Conservation (phyloP, 208 protist species). For the Acanthamoeba lenticulata region DNA sequence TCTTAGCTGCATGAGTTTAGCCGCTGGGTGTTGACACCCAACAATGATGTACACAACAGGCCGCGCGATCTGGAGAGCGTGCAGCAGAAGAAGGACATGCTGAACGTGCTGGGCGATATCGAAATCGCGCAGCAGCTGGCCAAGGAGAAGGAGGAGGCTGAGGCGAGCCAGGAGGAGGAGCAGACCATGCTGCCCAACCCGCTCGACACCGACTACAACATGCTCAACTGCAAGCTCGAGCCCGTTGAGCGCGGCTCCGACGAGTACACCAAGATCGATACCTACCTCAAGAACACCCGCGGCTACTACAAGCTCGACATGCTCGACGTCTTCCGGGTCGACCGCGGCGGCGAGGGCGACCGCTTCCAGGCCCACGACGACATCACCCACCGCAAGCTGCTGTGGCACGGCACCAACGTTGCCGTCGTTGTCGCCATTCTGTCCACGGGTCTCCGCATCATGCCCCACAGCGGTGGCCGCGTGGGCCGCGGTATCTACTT, state of each 20-base stretch:
- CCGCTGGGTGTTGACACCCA: not conserved
- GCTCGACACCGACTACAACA: slow-evolving; percentile 52
- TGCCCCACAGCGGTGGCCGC: slow-evolving; percentile 82
- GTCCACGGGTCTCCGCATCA: slow-evolving; percentile 80
- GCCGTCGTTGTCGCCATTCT: slow-evolving; percentile 82
- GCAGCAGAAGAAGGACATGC: slow-evolving; percentile 77
- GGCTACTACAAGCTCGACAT: slow-evolving; percentile 60
- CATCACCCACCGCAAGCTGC: slow-evolving; percentile 74
- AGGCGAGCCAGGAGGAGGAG: not conserved
- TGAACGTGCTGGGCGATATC: slow-evolving; percentile 81
- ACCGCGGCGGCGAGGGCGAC: slow-evolving; percentile 27
- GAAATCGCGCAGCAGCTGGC: slow-evolving; percentile 68
- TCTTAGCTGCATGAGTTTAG: not conserved
- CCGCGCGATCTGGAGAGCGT: slow-evolving; percentile 53
- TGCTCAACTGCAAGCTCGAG: slow-evolving; percentile 56
- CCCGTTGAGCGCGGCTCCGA: slow-evolving; percentile 44
- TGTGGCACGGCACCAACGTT: slow-evolving; percentile 82
- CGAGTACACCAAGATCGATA: slow-evolving; percentile 60
- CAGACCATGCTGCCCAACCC: slow-evolving; percentile 18
- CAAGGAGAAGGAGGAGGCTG: slow-evolving; percentile 63
- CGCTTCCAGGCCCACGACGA: slow-evolving; percentile 71
- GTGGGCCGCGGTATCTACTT: slow-evolving; percentile 84
- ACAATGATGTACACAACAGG: not conserved
- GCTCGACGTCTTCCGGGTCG: slow-evolving; percentile 59
- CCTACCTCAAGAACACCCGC: slow-evolving; percentile 70